Base-by-base conservation (phyloP, 2,329 filamentous ascomycete species). In the Teratosphaeria pseudoeucalypti region DNA sequence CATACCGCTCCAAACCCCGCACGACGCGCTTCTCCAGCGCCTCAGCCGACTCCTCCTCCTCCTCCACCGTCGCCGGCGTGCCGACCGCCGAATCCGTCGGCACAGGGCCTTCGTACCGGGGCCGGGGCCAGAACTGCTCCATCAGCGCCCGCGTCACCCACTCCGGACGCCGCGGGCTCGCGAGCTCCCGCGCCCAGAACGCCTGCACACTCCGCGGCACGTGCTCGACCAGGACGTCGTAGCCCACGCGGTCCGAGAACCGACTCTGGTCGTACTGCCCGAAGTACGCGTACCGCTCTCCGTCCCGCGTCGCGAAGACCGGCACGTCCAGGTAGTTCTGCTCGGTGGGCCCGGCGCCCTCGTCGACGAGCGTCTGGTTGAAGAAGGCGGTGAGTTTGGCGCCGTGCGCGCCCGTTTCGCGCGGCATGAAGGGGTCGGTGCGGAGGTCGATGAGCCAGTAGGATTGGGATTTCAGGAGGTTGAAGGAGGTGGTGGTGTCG, bases 371-470 rank as follows among this genome's bases (percentile, higher is more conserved):
- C 3, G 70, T 68, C 7, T 67, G 62, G 63, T 77, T 77, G 72
- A 77, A 77, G 70, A 79, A 76, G 0, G 76, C 72, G 0, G 74
- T 76, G 9, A 79, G 65, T 61, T 78, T 79, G 4, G 77, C 77
- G 34, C 78, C 77, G 58, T 79, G 76, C 23, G 68, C 52, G 56
- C 76, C 75, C 2, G 77, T 74, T 0, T 55, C n/a, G 1, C 61
- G 57, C 0, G 77, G 78, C 5, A 77, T 66, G 63, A 74, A 78
- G 1, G 77, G 76, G 57, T 80, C 77, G 39, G 66, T 61, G 0
- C 61, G 55, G 0, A 62, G 58, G 34, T 78, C 72, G 16, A 79
- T 66, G 16, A 75, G 62, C 69, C 75, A 79, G 69, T 77, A 80
- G 2, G 71, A 70, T 29, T 71, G 71, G 39, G 68, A 68, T 16